Evolutionary conservation across 1,139 yeast species (phyloP).

Genomic region (Saccharomyces hybrid): DNA sequence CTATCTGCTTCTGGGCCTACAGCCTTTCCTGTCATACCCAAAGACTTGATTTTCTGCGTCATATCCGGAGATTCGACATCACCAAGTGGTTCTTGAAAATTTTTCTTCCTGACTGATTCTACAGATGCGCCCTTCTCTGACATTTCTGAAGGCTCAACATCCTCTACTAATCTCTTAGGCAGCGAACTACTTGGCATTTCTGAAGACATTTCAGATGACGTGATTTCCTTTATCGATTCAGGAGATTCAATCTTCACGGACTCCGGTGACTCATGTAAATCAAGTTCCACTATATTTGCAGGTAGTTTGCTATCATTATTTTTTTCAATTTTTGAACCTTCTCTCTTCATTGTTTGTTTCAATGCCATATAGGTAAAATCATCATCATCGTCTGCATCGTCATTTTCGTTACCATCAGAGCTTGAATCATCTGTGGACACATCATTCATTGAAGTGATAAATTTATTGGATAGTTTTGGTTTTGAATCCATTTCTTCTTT

Average conservation of each 20-base stretch:
- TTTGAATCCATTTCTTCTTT: neutral
- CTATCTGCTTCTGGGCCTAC: neutral
- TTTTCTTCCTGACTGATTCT: neutral
- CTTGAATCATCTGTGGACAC: neutral
- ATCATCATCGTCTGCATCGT: slow-evolving; percentile 5
- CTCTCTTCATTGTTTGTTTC: slow-evolving; percentile 9
- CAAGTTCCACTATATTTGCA: neutral
- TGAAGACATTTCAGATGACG: neutral
- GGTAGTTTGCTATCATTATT: neutral
- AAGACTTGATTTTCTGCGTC: neutral
- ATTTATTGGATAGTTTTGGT: neutral
- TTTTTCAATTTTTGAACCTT: neutral
- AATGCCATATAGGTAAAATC: slow-evolving; percentile 12
- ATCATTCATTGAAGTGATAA: neutral
- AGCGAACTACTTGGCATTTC: neutral
- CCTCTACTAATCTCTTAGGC: neutral
- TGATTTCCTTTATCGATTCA: neutral
- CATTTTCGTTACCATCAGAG: slow-evolving; percentile 6
- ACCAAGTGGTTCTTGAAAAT: neutral
- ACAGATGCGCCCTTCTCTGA: neutral
- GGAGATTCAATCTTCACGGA: neutral
- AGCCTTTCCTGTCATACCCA: neutral
- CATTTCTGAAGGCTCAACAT: neutral
- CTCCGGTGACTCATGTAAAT: neutral
- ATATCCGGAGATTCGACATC: neutral